phyloP scores from a whole-genome alignment of 768 basidiomycete genomes.

The Auricularia cornea region DNA sequence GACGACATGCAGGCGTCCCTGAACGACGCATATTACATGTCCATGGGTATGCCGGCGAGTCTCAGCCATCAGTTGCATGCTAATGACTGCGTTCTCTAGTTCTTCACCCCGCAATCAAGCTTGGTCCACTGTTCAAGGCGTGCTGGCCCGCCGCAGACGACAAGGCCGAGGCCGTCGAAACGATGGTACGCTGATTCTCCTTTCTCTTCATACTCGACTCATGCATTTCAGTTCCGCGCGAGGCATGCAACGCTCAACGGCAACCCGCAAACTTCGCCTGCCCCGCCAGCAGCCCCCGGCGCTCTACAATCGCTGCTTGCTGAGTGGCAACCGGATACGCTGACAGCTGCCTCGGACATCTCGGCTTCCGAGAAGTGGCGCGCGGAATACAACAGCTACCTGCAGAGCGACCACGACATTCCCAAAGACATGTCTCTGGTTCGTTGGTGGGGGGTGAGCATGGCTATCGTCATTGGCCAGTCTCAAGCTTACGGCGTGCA shows the following conservation, averaged over 20 bases:
- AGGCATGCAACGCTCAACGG: conserved; percentile 4
- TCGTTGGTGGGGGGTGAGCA: conserved; percentile 32
- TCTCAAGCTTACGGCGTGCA: background rate
- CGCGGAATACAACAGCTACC: conserved; percentile 17
- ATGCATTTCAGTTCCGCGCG: conserved; percentile 17
- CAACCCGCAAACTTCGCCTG: background rate
- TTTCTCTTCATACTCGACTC: background rate
- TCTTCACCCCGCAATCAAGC: background rate
- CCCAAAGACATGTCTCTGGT: conserved; percentile 17
- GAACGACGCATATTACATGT: background rate
- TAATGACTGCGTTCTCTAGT: background rate
- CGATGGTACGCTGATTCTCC: background rate
- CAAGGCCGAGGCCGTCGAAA: background rate
- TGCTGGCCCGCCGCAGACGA: background rate
- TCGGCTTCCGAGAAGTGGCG: conserved; percentile 13
- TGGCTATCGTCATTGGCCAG: background rate
- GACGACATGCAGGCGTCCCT: background rate
- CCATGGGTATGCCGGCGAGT: background rate
- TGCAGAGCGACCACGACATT: conserved; percentile 10
- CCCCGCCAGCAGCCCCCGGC: background rate
- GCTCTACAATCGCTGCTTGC: conserved; percentile 1
- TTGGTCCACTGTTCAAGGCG: background rate
- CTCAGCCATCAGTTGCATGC: no score
- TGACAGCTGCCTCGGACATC: background rate
- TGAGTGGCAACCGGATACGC: conserved; percentile 7